Base-by-base conservation (phyloP, 2,329 filamentous ascomycete species). In the Exophiala mesophila region DNA sequence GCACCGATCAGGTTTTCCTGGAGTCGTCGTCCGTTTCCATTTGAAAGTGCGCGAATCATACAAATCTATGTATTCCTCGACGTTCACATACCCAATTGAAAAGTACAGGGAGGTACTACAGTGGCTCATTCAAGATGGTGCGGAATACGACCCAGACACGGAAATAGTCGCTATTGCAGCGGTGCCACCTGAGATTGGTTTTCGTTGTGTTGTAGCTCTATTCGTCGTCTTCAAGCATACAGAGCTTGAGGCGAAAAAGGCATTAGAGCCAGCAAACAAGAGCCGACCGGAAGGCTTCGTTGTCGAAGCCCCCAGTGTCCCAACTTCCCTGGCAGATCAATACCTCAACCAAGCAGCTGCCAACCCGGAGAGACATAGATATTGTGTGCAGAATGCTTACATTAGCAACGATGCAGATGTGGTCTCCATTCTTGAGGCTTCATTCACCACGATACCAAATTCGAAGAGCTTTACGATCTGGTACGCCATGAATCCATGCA, bases 371-470 rank as follows among this genome's bases (percentile, higher is more conserved):
- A 59, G 57, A 3, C 68, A 73, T 58, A 64, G 72, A 4, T 77
- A 75, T 57, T 65, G 61, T 38, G 62, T 63, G 2, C 73, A 77
- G 39, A 77, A 77, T 51, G 66, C 63, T 1, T 77, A 74, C 53
- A 55, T 77, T 17, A 42, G 57, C 3, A 70, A 76, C 53, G 64
- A 72, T 26, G 63, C 60, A 1, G 67, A 76, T 49, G 66, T 75
- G 0, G 56, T 65, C 0, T 52, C 57, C 1, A 65, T 72, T 0
- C 57, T 77, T 15, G 65, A 73, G 47, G 48, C 59, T 17, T 66
- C 70, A 1, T 76, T 76, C 49, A 70, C 65, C 0, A 69, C 65
- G 1, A 57, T 77, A 19, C 73, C 74, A 0, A 60, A 62, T 5
- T 56, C 56, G 16, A 69, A 72, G 53, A 61, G 67, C 1, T 72